Evolutionary conservation across 2,329 filamentous ascomycete genomes (phyloP).

Genomic region (Paraphoma sp.): DNA sequence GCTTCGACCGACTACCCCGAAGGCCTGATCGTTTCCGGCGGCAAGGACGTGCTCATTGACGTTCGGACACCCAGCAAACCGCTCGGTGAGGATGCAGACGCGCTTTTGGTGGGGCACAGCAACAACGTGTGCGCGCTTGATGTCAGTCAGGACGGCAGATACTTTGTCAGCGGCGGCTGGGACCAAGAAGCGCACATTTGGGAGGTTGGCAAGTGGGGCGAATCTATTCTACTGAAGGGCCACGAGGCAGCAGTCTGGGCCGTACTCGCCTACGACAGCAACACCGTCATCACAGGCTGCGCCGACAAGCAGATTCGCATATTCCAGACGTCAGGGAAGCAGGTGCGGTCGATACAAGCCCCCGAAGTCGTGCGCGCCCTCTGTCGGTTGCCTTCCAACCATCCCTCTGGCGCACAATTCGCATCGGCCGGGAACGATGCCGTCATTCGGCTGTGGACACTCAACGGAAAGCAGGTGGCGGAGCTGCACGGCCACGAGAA

Average conservation of each 20-base stretch:
- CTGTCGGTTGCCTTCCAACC: slow-evolving; percentile 75
- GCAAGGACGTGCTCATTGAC: slow-evolving; percentile 92
- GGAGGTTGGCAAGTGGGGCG: slow-evolving; percentile 85
- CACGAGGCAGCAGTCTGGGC: slow-evolving; percentile 89
- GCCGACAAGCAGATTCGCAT: slow-evolving; percentile 90
- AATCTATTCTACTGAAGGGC: slow-evolving; percentile 72
- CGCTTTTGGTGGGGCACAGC: slow-evolving; percentile 83
- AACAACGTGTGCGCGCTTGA: slow-evolving; percentile 90
- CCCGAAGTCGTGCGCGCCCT: slow-evolving; percentile 88
- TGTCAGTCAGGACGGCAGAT: slow-evolving; percentile 72
- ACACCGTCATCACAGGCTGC: slow-evolving; percentile 78
- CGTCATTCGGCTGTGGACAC: slow-evolving; percentile 83
- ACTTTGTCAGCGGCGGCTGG: slow-evolving; percentile 92
- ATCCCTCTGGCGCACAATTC: slow-evolving; percentile 87
- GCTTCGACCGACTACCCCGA: slow-evolving; percentile 73
- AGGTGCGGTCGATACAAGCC: slow-evolving; percentile 69
- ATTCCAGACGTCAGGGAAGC: slow-evolving; percentile 71
- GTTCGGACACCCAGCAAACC: slow-evolving; percentile 74
- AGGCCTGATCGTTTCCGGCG: slow-evolving; percentile 85
- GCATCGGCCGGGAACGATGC: slow-evolving; percentile 95
- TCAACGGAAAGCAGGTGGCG: slow-evolving; percentile 76
- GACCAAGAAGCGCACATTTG: slow-evolving; percentile 88
- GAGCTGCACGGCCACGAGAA: slow-evolving; percentile 88
- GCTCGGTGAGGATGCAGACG: slow-evolving; percentile 79
- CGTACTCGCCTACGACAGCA: slow-evolving; percentile 81